Base-by-base conservation (phyloP, 345 rosid species). In the Lenwebbia sp. region DNA sequence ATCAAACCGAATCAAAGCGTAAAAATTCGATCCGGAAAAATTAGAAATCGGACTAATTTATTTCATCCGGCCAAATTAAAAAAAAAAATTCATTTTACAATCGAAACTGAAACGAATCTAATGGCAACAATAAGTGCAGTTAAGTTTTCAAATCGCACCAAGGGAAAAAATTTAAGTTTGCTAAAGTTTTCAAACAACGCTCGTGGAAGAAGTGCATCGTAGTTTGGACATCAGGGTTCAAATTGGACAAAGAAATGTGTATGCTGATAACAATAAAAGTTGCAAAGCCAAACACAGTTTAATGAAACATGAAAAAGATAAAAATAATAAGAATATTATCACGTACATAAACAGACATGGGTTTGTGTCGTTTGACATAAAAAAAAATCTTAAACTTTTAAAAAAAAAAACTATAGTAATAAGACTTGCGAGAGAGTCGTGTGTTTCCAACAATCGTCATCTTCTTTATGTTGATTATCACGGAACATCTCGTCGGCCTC, bases 181-280 rank as follows among this genome's bases (percentile, higher is more conserved):
- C 23, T 8, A 6, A 8, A 62, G 41, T 7, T 62, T 62, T 0
- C 75, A 30, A 15, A 62, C 75, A 30, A 15, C 30, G 75, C 75
- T 62, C 21, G 15, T 0, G 0, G 41, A 37, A 62, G 41, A 62
- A 2, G 0, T 62, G 0, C 23, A 15, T 17, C 33, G 23, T 10
- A 10, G 44, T 33, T 65, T 26, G 65, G 22, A 17, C 22, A 17
- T 17, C 22, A 53, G 21, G 8, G 22, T 53, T 17, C 17, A 5
- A 53, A 17, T 53, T 17, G 22, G 3, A 53, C 55, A 17, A 17
- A 6, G 55, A 53, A 17, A 17, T 53, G 22, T 53, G 22, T 17
- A 60, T 0, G 21, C 21, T 60, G 21, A 14, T 60, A 19, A n/a
- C 21, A 60, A 60, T 28, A 60, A 0, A 60, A 0, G 40, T 60